Evolutionary conservation across 108 stramenopile genomes (phyloP), one percentile per base, ranked within the genome.

Genomic region (Cyclotella choctawhatcheeana): DNA sequence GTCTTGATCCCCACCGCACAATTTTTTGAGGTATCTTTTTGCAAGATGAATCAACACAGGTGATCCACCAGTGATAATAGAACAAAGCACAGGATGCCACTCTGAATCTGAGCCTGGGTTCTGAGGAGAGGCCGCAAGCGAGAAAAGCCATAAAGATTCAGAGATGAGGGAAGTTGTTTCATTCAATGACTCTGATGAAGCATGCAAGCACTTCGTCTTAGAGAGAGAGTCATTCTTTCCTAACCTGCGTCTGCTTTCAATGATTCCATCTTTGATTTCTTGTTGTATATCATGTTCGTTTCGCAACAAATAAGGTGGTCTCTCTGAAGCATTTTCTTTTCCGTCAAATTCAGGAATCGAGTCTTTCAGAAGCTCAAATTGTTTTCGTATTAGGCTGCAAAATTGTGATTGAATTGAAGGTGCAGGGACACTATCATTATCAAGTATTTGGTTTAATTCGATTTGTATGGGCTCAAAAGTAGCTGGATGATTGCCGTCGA

Each of bases 71-170:
- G 82, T 76, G 14, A 85, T 83, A 5, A 93, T 86, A 56, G 85
- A 81, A 31, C 89, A 93, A 20, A 93, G 69, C 45, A 90, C 75
- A 7, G 88, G 80, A 62, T 81, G 87, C 92, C 92, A 93, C 25
- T 82, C 60, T 33, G 40, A 52, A 3, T 40, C 71, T 71, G 60
- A 75, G 21, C 37, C n/a, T n/a, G n/a, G 20, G 3, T 51, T 77
- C n/a, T 44, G 59, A 33, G 64, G 34, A 8, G 76, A 63, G 52
- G 80, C 89, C 33, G 88, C 61, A 12, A 83, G 53, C 13, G 77
- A 67, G 18, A 92, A 58, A 8, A 89, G 64, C 32, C 81, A 79
- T 13, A 92, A 59, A 4, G 82, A 79, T 34, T 80, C 72, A 27
- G 82, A 68, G 27, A 79, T 51, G 8, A 73, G 65, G 4, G 58